Base-by-base conservation (phyloP, 1,139 yeast genomes). In the Candida gigantensis region DNA sequence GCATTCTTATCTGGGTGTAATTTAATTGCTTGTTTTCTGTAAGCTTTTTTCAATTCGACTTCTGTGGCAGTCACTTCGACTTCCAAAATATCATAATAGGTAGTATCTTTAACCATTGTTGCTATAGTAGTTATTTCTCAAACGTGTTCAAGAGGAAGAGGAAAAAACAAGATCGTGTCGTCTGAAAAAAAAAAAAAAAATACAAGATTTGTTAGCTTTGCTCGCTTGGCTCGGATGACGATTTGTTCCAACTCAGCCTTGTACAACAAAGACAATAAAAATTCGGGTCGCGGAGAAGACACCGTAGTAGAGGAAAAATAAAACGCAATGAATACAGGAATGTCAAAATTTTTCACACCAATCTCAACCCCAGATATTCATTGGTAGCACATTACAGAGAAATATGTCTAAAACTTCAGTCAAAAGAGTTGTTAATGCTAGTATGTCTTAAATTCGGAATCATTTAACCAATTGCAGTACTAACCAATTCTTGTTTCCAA, bases 1-100 rank as follows among this genome's bases (percentile, higher is more conserved):
- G 96, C 96, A 57, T 71, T 71, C 73, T 92, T 92, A 65, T 92
- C 99, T 35, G 98, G 98, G 62, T 92, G 98, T 65, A 80, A 84
- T 57, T 84, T 89, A 55, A 92, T 77, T 13, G 98, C 98, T 42
- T 84, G 79, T 53, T 86, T 80, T 69, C 97, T 79, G 72, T 92
- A 92, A 3, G 97, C 97, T 65, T 92, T 92, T 65, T 90, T 92
- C 65, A 92, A 80, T 63, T 90, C 95, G 24, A 75, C 65, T 34
- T 86, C 96, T 19, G 79, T 69, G 26, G 97, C 97, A 35, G 74
- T 74, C 33, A 85, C 79, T 11, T 84, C 63, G 28, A 90, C 95
- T 35, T 94, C 96, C 49, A 90, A 70, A 24, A 81, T 62, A 53
- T 92, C 97, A 68, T 92, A 92, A 62, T 89, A 92, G 18, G 77